phyloP scores from a whole-genome alignment of 116 monocot genomes.

The Cymodocea nodosa region DNA sequence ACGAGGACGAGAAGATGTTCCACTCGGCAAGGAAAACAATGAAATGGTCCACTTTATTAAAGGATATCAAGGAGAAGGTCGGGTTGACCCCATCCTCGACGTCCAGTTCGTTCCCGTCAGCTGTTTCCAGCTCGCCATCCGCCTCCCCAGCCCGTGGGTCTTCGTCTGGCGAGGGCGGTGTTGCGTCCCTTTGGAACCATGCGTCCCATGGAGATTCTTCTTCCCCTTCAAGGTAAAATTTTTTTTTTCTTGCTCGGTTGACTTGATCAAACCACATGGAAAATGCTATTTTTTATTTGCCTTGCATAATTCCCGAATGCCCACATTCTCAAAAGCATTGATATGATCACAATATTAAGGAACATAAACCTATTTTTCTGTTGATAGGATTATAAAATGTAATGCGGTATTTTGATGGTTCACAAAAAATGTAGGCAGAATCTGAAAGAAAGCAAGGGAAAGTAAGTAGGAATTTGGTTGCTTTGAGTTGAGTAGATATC shows the following conservation, averaged over 20 bases:
- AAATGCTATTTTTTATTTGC: not conserved
- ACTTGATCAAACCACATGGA: not conserved
- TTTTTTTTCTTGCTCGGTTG: not conserved
- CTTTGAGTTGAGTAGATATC: too few relatives aligned
- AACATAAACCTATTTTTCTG: too few relatives aligned
- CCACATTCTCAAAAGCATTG: too few relatives aligned
- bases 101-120: not conserved
- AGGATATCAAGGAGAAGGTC: conserved; percentile 45
- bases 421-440: too few relatives aligned
- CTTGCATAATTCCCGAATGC: not conserved
- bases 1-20: conserved; percentile 18
- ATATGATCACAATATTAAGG: too few relatives aligned
- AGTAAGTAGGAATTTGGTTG: too few relatives aligned
- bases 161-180: not conserved
- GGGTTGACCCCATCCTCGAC: conserved; percentile 10
- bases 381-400: too few relatives aligned
- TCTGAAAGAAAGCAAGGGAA: too few relatives aligned
- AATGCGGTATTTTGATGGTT: too few relatives aligned
- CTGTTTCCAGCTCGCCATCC: not conserved
- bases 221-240: conserved; percentile 7
- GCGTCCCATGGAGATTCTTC: not conserved
- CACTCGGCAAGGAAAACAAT: conserved; percentile 26
- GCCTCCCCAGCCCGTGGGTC: not conserved
- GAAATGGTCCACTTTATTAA: conserved; percentile 43
- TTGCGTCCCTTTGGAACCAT: not conserved